Percentiles rank a stretch among this genome's conserved stretches.
Conservation (phyloP, 2,329 filamentous ascomycete genomes). For the Phaeophleospora eucalypticola region DNA sequence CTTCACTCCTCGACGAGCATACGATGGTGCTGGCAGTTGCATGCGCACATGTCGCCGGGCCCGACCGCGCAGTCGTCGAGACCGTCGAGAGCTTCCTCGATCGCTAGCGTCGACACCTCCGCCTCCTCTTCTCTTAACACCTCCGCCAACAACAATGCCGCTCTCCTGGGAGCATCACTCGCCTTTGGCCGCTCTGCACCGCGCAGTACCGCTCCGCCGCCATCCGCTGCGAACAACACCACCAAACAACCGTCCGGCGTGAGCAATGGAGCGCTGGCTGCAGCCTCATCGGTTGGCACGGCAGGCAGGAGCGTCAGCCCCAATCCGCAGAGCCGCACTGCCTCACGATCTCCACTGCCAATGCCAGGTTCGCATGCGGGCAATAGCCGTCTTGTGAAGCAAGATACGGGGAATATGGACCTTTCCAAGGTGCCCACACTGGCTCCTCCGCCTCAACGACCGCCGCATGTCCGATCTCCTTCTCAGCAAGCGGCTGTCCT, state of each 20-base stretch:
- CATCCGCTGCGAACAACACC: constrained; percentile 1
- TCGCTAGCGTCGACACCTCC: constrained; percentile 20
- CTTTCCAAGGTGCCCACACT: constrained; percentile 7
- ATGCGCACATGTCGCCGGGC: background rate
- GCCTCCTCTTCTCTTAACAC: constrained; percentile 11
- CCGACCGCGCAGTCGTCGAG: constrained; percentile 10
- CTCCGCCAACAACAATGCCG: constrained; percentile 34
- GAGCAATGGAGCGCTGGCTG: constrained; percentile 23
- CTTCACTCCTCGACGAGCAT: background rate
- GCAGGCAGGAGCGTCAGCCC: constrained; percentile 20
- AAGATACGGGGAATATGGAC: constrained; percentile 7
- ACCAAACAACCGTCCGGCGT: background rate
- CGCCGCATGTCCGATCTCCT: constrained; percentile 18
- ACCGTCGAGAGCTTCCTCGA: constrained; percentile 23
- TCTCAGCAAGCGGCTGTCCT: constrained; percentile 29
- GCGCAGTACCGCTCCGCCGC: constrained; percentile 4
- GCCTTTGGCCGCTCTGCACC: constrained; percentile 39
- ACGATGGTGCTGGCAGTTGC: background rate
- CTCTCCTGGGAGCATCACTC: constrained; percentile 46
- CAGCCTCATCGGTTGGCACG: constrained; percentile 37
- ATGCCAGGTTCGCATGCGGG: constrained; percentile 4
- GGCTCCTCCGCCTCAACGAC: constrained; percentile 5
- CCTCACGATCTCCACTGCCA: constrained; percentile 13
- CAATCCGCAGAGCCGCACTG: constrained; percentile 17
- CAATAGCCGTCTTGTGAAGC: background rate